Base-by-base conservation (phyloP, 306 rosid genomes). In the Begonia fuchsioides region DNA sequence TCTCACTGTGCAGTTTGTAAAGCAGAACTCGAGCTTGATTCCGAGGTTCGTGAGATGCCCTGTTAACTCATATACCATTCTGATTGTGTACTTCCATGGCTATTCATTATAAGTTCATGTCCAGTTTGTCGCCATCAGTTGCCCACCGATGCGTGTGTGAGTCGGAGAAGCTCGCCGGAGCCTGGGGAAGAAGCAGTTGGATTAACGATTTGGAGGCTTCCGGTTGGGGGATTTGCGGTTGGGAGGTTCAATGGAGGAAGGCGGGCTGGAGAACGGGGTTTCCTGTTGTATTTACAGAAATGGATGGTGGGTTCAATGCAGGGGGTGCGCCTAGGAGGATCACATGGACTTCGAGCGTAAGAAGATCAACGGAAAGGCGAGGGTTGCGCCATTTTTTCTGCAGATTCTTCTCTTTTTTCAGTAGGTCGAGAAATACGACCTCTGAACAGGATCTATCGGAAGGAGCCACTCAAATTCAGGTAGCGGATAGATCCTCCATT, bases 171-270 rank as follows among this genome's bases (percentile, higher is more conserved):
- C 26, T 69, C 76, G 5, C 71, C 73, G 2, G 69, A 58, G 41
- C 54, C 61, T 8, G 77, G 59, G 11, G 78, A 65, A 38, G 77
- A 64, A 54, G 47, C 78, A 0, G 77, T 74, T 58, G 86, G 92
- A 17, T 57, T 81, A 46, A 81, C 86, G 14, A 74, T 81, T 44
- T 81, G 92, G 92, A 81, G 92, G 46, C 63, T 81, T 2, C 92
- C 86, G 0, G 82, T 79, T 16, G 86, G 86, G 6, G 86, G 86
- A n/a, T 81, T 81, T 58, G 92, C 82, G 11, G 92, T 81, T 38
- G 92, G 86, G 1, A 71, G 92, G 75, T 74, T 81, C 57, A 66
- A 75, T 11, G 81, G 92, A 38, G 92, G 85, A 0, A 77, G 81
- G 35, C 51, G 65, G 20, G 79, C 80, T 1, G 74, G 69, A 0